Evolutionary conservation across 176 grass and related monocot genomes (phyloP), one percentile per base, ranked within the genome.

Genomic region (Aegilops bicornis): DNA sequence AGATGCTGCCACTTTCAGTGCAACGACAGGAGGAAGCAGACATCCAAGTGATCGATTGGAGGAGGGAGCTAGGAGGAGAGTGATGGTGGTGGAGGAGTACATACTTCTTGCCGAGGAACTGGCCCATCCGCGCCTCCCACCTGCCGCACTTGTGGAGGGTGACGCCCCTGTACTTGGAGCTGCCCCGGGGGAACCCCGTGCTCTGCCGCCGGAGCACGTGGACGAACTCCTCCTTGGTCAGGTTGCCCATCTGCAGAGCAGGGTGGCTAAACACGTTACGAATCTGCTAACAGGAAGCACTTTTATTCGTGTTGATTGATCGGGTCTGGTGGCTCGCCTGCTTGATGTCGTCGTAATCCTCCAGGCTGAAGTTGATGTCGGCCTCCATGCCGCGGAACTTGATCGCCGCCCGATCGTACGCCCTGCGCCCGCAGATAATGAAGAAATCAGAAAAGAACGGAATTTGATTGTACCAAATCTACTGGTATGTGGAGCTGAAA

Each of bases 221-320:
- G 40, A 98, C 92, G 91, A 98, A 98, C 80, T 98, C 96, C 94
- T 98, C 96, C 90, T 98, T 98, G 19, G 92, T 92, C 71, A 98
- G 87, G 78, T 91, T 94, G 82, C 77, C 90, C 96, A 96, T 94
- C 93, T 96, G 80, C 73, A 66, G 37, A 33, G 32, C 32, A 31
- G 31, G 31, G 31, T 4, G 4, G 13, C 45, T 2, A 15, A 27
- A 48, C 74, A 13, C 2, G 33, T 87, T 40, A 67, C 22, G 40
- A 47, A 8, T 24, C 19, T 25, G 4, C 19, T 0, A 50, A 10
- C 24, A 19, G 32, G 4, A 62, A 24, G 33, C 72, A 2, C 6
- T 11, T 5, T 5, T 10, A 4, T 1, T 5, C 7, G 17, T 17
- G 8, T 8, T 15, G 39, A 16, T 50, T 40, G 22, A 1, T 27